Evolutionary conservation across 352 stramenopile species (phyloP), one percentile per base, ranked within the genome.

Genomic region (Aphanomyces astaci): DNA sequence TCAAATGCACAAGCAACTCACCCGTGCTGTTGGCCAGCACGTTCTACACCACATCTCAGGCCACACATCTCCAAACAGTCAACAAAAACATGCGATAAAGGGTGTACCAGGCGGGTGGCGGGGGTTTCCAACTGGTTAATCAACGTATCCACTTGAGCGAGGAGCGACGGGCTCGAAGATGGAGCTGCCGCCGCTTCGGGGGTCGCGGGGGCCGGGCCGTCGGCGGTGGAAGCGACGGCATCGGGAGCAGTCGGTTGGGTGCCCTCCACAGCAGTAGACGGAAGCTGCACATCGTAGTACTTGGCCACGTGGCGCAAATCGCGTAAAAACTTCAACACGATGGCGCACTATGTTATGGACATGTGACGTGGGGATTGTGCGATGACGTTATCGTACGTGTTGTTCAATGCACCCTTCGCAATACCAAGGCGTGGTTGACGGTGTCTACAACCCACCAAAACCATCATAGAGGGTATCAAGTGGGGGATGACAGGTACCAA

Each of bases 11-110:
- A 13, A 92, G 56, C n/a, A 79, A 85, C 4, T 81, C 83, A 3
- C 83, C 83, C 0, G 83, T 92, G 43, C 78, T 90, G 71, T 88
- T 89, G 0, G 80, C 80, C 1, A 92, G 84, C 36, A 92, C 52
- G 11, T 80, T 72, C 55, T 82, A 49, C 13, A 62, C 9, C 31
- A 59, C 25, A 25, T 39, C 15, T 43, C 36, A 43, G 15, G 7
- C 36, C 7, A 7, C 36, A 43, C 7, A 7, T 15, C 7, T 43
- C 15, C 36, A 53, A n/a, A 53, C 10, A n/a, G n/a, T n/a, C 7
- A 52, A 52, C 36, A 36, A 15, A 32, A 52, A 27, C 57, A 70
- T 11, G 25, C 4, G n/a, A 62, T 4, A 7, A 36, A 53, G 70
- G 0, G 48, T 28, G 25, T 70, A 82, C 76, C 70, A 79, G 75